Evolutionary conservation across 1,284 basidiomycete species (phyloP).

Genomic region (Rhodotorula glutinis): DNA sequence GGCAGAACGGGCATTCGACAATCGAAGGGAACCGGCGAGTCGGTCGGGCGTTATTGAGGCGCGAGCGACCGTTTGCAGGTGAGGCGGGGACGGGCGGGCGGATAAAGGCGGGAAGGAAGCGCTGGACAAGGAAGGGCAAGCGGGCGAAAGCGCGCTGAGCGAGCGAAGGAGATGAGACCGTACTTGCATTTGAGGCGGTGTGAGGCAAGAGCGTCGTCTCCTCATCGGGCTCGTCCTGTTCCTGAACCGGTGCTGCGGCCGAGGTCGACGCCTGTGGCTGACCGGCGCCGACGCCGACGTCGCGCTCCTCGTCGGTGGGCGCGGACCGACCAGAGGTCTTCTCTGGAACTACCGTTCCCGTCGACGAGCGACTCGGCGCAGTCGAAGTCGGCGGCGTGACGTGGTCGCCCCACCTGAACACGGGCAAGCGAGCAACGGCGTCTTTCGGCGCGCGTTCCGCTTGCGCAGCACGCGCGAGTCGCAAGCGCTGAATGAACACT

Average conservation of each 20-base stretch:
- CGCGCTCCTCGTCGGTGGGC: constrained; percentile 26
- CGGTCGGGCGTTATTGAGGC: constrained; percentile 7
- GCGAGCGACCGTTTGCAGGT: neutral
- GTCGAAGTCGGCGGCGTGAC: neutral
- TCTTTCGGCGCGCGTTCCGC: constrained; percentile 75
- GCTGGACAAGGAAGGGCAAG: constrained; percentile 4
- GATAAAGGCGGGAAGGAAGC: neutral
- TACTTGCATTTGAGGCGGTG: neutral
- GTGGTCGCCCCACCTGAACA: constrained; percentile 69
- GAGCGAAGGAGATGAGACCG: neutral
- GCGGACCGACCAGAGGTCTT: constrained; percentile 53
- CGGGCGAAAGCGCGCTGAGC: constrained; percentile 1
- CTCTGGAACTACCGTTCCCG: constrained; percentile 48
- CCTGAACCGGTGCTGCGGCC: neutral
- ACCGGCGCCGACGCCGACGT: constrained; percentile 13
- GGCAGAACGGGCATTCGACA: constrained; percentile 80
- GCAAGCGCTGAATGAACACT: constrained; percentile 71
- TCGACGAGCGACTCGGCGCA: neutral
- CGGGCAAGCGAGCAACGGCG: constrained; percentile 68
- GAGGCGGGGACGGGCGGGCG: neutral
- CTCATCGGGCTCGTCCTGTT: constrained; percentile 1
- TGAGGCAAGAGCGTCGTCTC: constrained; percentile 24
- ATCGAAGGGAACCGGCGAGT: constrained; percentile 15
- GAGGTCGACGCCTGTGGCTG: neutral
- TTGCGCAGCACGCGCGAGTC: constrained; percentile 67